Base-by-base conservation (phyloP, 1,139 yeast genomes). In the Pneumocystis sp. region DNA sequence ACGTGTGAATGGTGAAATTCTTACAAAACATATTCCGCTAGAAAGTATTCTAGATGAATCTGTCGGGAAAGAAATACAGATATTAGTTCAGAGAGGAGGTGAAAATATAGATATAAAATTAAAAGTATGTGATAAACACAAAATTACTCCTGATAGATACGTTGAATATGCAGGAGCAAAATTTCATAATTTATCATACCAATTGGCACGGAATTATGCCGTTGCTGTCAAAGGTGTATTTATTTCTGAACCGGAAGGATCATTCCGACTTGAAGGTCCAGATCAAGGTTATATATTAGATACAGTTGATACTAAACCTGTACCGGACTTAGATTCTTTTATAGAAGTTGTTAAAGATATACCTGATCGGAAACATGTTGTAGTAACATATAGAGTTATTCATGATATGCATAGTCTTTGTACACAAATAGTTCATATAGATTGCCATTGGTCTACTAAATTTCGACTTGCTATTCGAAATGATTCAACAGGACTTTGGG, bases 401-500 rank as follows among this genome's bases (percentile, higher is more conserved):
- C 81, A 89, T 2, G 96, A 90, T 72, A 80, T 87, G 70, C 96
- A 89, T 73, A 87, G 86, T 63, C 78, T 83, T 63, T 82, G 85
- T 63, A 77, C 81, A 10, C 81, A 84, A 34, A 82, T 87, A 10
- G 78, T 84, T 21, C 84, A 83, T 71, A 81, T 90, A 65, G 96
- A 89, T 72, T 84, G 96, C 71, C 96, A 89, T 75, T 90, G 96
- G 96, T 80, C 82, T 67, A 81, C 85, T 10, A 80, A 85, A 37
- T 86, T 90, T 74, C 81, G 86, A 71, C 71, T 86, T 66, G 95
- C 93, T 5, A 80, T 82, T 3, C 81, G 96, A 75, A 89, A 91
- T 73, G 96, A 90, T 62, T 74, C 71, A 12, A 85, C 95, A 0
- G 97, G 97, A 2, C 75, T 89, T 42, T 91, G 97, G 97, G 96